phyloP scores from a whole-genome alignment of 441 rosid genomes.

The Adansonia grandidieri region DNA sequence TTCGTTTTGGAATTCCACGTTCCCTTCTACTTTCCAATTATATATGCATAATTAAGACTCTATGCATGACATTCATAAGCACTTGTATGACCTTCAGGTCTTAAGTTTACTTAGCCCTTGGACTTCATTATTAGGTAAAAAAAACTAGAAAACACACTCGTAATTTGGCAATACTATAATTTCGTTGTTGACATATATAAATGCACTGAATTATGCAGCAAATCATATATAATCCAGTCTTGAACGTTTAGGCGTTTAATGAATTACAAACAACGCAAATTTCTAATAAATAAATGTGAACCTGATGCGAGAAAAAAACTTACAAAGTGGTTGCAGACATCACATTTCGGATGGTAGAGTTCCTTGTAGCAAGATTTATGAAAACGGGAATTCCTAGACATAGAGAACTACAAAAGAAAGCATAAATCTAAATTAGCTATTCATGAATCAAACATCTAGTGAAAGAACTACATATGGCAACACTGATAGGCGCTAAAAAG shows the following conservation, averaged over 20 bases:
- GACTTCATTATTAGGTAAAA: background rate
- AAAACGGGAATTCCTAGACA: slow-evolving; percentile 67
- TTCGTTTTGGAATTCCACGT: background rate
- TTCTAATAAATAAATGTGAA: slow-evolving; percentile 18
- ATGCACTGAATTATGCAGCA: background rate
- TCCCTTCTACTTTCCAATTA: background rate
- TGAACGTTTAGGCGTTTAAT: background rate
- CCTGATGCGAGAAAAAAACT: slow-evolving; percentile 29
- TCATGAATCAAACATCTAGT: slow-evolving; percentile 17
- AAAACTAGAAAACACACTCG: background rate
- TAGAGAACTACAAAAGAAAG: slow-evolving; percentile 56
- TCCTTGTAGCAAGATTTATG: slow-evolving; percentile 76
- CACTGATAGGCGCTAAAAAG: background rate
- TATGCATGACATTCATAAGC: background rate
- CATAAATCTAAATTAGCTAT: slow-evolving; percentile 31
- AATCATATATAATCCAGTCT: background rate
- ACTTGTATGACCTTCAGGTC: background rate
- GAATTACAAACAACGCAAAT: background rate
- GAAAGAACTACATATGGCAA: slow-evolving; percentile 7
- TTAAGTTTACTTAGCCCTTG: slow-evolving; percentile 10
- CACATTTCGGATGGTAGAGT: slow-evolving; percentile 77
- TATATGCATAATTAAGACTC: background rate
- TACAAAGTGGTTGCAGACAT: slow-evolving; percentile 75
- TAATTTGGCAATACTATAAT: background rate
- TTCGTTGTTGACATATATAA: background rate